These are phyloP conservation scores for Gliomastix tumulicola DNA, from an alignment of 2,329 filamentous ascomycete species.

Conservation along the genomic window DNA sequence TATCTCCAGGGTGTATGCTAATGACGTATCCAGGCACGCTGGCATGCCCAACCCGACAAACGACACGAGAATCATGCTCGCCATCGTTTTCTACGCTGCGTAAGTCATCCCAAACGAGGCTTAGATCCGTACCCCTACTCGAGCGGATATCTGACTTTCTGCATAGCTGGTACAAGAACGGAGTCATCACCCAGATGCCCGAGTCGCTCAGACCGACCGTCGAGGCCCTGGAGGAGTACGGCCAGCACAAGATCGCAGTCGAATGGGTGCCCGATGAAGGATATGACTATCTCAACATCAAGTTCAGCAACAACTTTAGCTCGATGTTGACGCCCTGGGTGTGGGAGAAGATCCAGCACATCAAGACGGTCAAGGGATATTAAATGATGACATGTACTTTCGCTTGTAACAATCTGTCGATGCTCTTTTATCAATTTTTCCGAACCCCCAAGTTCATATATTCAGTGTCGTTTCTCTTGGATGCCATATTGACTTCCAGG, in stretches of 20 bases:
- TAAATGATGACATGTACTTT: too few species aligned
- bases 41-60: conserved; percentile 9
- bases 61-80: conserved; percentile 12
- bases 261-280: conserved; percentile 11
- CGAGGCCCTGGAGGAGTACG: conserved; percentile 6
- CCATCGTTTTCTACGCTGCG: conserved; percentile 9
- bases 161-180: conserved; percentile 8
- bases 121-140: conserved; percentile 1
- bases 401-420: too few species aligned
- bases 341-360: conserved; percentile 9
- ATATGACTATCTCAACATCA: conserved; percentile 12
- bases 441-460: too few species aligned
- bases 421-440: too few species aligned
- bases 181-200: conserved; percentile 6
- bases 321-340: conserved; percentile 9
- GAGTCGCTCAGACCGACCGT: conserved; percentile 6
- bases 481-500: too few species aligned
- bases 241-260: conserved; percentile 5
- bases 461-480: too few species aligned
- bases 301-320: conserved; percentile 17
- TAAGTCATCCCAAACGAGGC: conserved; percentile 1
- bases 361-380: conserved; percentile 7
- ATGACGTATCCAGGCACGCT: conserved; percentile 5
- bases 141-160: too few species aligned
- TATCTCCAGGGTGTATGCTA: too few species aligned